These are phyloP conservation scores for Venturia carpophila DNA, from an alignment of 2,329 filamentous ascomycete species.

Conservation along the genomic window DNA sequence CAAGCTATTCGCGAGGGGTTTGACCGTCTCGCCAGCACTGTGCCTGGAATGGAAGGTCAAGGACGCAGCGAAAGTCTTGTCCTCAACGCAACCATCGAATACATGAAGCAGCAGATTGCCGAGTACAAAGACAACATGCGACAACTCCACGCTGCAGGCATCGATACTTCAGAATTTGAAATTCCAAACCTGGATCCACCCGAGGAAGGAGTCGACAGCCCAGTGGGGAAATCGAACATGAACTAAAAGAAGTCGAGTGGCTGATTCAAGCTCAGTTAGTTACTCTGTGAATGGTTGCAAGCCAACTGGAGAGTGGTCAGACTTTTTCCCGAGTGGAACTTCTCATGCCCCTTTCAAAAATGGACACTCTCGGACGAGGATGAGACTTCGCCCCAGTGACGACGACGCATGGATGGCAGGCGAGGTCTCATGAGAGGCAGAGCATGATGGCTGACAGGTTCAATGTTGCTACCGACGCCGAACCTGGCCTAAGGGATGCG, in stretches of 20 bases:
- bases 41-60: conserved; percentile 74
- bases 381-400: background rate
- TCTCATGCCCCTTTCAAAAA: background rate
- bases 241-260: background rate
- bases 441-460: background rate
- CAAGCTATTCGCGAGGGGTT: conserved; percentile 76
- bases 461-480: background rate
- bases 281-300: background rate
- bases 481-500: no score
- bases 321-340: background rate
- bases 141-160: conserved; percentile 11
- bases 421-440: background rate
- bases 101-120: conserved; percentile 36
- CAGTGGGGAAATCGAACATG: conserved; percentile 5
- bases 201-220: conserved; percentile 5
- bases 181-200: conserved; percentile 17
- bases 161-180: conserved; percentile 18
- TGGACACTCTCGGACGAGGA: background rate
- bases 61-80: conserved; percentile 80
- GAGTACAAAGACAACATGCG: conserved; percentile 25
- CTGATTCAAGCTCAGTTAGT: background rate
- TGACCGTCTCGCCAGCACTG: conserved; percentile 69
- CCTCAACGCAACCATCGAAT: conserved; percentile 48
- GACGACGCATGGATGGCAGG: background rate
- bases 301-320: background rate